phyloP scores from a whole-genome alignment of 2,329 filamentous ascomycete genomes.

The Talaromyces sp. region DNA sequence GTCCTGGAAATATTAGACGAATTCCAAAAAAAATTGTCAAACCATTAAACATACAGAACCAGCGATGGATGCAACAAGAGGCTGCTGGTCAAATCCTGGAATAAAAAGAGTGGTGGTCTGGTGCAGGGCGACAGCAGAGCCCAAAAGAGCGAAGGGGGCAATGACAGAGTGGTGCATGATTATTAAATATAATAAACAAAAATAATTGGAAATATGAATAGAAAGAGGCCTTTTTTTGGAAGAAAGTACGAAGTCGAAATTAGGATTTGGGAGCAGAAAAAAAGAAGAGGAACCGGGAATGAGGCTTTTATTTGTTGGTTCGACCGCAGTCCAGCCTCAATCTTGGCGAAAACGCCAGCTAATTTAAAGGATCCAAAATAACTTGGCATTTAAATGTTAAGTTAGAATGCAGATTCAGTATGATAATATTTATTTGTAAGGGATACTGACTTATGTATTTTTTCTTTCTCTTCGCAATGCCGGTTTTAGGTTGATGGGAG shows the following conservation, averaged over 20 bases:
- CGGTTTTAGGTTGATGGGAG: not conserved
- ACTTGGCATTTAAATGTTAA: not conserved
- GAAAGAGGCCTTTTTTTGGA: no score
- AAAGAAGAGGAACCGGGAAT: not conserved
- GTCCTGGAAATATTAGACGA: slow-evolving; percentile 1
- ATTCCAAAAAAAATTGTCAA: not conserved
- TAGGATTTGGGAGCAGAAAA: no score
- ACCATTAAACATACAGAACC: slow-evolving; percentile 3
- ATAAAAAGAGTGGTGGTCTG: slow-evolving; percentile 13
- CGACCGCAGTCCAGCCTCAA: not conserved
- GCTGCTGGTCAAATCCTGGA: slow-evolving; percentile 9
- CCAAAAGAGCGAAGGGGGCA: slow-evolving; percentile 2
- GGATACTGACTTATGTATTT: not conserved
- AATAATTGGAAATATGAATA: not conserved
- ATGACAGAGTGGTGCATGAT: not conserved
- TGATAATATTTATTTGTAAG: not conserved
- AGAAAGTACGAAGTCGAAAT: not conserved
- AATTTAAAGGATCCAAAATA: not conserved
- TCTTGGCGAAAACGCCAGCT: not conserved
- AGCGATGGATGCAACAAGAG: slow-evolving; percentile 8
- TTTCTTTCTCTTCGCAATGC: not conserved
- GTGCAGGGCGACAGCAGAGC: slow-evolving; percentile 4
- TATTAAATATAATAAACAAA: not conserved
- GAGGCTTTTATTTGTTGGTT: not conserved
- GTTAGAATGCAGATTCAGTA: not conserved